Percentiles rank a stretch among this genome's conserved stretches.
These are phyloP conservation scores for Avena atlantica DNA, from an alignment of 176 grass and related monocot genomes.

Conservation along the genomic window DNA sequence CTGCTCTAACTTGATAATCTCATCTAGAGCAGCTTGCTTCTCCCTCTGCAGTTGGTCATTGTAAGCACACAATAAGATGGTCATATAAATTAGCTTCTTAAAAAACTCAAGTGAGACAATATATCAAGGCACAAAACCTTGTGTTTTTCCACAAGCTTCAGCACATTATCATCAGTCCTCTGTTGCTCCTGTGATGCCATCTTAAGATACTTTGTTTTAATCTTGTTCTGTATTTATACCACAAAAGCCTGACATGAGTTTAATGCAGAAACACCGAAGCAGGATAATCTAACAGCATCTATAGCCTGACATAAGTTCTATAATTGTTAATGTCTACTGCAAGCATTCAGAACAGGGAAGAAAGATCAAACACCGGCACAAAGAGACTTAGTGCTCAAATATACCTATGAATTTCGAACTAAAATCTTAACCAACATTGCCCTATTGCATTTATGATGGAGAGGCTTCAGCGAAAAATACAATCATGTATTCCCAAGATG, in stretches of 20 bases:
- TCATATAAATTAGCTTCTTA: neutral
- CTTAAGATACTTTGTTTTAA: constrained; percentile 58
- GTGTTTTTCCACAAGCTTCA: constrained; percentile 62
- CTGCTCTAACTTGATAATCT: constrained; percentile 55
- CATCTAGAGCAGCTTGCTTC: constrained; percentile 52
- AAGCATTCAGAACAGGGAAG: neutral
- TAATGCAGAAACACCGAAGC: neutral
- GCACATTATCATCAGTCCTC: constrained; percentile 67
- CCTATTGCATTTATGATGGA: too few species aligned
- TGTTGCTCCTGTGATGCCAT: constrained; percentile 62
- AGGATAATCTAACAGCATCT: neutral
- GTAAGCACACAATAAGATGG: constrained; percentile 3
- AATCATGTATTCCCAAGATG: too few species aligned
- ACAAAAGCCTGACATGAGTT: neutral
- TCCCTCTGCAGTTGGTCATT: constrained; percentile 50
- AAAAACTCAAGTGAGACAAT: neutral
- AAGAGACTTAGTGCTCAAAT: neutral
- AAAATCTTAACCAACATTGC: neutral
- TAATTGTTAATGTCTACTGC: neutral
- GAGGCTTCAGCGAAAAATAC: too few species aligned
- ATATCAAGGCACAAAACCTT: constrained; percentile 41
- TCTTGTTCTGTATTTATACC: constrained; percentile 43
- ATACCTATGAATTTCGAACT: neutral
- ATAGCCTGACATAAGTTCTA: neutral
- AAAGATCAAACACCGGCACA: neutral